Conservation (phyloP, 1,284 basidiomycete genomes). For the Tilletia walkeri region DNA sequence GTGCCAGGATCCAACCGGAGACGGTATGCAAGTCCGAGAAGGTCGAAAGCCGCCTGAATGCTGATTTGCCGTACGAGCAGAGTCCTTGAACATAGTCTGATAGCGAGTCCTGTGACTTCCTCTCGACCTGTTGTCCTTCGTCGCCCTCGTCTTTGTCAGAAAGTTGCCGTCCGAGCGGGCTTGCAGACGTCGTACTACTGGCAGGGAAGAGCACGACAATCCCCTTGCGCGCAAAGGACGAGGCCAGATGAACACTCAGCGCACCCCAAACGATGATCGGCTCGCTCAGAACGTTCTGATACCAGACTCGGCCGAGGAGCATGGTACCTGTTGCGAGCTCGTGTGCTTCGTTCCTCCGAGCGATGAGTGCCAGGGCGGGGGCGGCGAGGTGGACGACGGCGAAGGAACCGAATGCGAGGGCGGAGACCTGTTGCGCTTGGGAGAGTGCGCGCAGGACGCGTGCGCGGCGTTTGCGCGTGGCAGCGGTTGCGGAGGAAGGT, state of each 20-base stretch:
- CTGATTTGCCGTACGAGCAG: background rate
- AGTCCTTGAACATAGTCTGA: background rate
- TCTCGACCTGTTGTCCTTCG: background rate
- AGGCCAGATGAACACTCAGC: conserved; percentile 30
- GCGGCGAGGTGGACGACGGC: conserved; percentile 31
- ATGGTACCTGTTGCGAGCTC: conserved; percentile 23
- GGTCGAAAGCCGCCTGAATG: background rate
- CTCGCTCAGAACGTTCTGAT: conserved; percentile 41
- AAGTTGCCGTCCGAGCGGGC: background rate
- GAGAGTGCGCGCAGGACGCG: conserved; percentile 13
- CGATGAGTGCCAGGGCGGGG: conserved; percentile 29
- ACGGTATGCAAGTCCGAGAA: conserved; percentile 23
- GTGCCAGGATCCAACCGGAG: conserved; percentile 35
- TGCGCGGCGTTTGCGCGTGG: background rate
- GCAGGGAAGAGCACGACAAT: conserved; percentile 17
- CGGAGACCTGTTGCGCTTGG: conserved; percentile 12
- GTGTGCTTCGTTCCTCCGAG: conserved; percentile 4
- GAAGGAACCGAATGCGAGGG: conserved; percentile 17
- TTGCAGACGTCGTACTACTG: conserved; percentile 14
- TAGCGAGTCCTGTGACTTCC: background rate
- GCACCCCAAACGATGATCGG: conserved; percentile 38
- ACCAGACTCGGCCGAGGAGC: conserved; percentile 48
- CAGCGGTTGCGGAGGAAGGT: background rate
- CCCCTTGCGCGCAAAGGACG: conserved; percentile 27
- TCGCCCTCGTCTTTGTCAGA: background rate